These are phyloP conservation scores for Vicia villosa DNA, from an alignment of 306 rosid species.

Conservation along the genomic window DNA sequence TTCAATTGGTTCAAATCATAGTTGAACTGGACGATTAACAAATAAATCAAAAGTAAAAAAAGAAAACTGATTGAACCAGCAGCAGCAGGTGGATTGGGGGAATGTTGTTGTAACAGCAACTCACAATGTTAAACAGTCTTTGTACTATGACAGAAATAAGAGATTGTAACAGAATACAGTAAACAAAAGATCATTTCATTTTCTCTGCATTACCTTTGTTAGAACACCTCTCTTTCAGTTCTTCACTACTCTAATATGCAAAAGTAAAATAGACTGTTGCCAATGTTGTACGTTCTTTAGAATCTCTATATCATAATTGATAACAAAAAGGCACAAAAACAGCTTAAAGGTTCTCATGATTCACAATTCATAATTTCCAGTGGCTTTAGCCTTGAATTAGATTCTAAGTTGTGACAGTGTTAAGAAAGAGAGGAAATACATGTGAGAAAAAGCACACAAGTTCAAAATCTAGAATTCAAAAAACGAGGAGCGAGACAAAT, in stretches of 20 bases:
- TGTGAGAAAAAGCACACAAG: not conserved
- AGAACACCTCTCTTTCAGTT: not conserved
- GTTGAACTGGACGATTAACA: not conserved
- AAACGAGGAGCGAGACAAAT: not conserved
- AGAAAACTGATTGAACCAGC: not conserved
- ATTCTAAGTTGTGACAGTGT: not conserved
- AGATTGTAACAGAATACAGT: not conserved
- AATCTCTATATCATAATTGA: constrained; percentile 5
- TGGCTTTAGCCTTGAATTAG: constrained; percentile 2
- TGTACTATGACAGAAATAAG: not conserved
- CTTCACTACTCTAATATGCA: not conserved
- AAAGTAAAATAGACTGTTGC: not conserved
- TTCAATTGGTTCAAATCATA: not conserved
- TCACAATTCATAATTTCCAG: not conserved
- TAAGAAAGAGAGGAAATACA: not conserved
- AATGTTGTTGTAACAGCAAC: not conserved
- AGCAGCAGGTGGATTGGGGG: too few relatives aligned
- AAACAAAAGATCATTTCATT: not conserved
- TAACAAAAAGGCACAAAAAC: not conserved
- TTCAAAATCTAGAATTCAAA: not conserved
- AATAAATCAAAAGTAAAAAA: not conserved
- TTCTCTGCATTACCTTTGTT: not conserved
- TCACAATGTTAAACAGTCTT: not conserved
- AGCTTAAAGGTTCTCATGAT: not conserved
- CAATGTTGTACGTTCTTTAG: not conserved